Percentiles rank a stretch among this genome's conserved stretches.
Conservation (phyloP, 78 protist genomes). For the Diacronema lutheri region DNA sequence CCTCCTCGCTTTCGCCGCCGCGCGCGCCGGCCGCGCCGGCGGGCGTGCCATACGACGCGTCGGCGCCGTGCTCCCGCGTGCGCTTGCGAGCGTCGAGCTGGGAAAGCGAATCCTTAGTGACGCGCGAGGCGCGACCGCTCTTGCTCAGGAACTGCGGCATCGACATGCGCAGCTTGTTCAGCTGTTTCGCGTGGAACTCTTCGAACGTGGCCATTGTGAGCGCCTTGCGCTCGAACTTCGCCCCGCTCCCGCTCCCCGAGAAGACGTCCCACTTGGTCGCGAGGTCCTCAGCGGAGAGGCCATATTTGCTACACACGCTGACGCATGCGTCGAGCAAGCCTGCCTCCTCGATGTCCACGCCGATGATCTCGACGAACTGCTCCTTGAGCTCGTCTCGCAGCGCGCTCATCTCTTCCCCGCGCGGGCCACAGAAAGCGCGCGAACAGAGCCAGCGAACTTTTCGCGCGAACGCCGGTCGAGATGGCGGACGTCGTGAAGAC, state of each 20-base stretch:
- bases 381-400: too few relatives aligned
- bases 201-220: not conserved
- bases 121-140: not conserved
- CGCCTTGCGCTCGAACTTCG: not conserved
- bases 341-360: too few relatives aligned
- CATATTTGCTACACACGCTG: not conserved
- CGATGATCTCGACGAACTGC: too few relatives aligned
- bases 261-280: not conserved
- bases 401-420: too few relatives aligned
- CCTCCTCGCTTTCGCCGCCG: not conserved
- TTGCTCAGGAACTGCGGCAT: not conserved
- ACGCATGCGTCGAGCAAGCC: not conserved
- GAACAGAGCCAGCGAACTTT: too few relatives aligned
- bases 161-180: not conserved
- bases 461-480: too few relatives aligned
- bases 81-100: not conserved
- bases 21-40: not conserved
- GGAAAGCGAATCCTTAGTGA: not conserved
- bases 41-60: not conserved
- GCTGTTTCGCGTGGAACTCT: not conserved
- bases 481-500: too few relatives aligned
- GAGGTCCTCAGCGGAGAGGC: not conserved
- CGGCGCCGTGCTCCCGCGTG: not conserved
- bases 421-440: too few relatives aligned
- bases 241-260: not conserved